Conservation (phyloP, 2,329 filamentous ascomycete species). For the Colletotrichum godetiae region DNA sequence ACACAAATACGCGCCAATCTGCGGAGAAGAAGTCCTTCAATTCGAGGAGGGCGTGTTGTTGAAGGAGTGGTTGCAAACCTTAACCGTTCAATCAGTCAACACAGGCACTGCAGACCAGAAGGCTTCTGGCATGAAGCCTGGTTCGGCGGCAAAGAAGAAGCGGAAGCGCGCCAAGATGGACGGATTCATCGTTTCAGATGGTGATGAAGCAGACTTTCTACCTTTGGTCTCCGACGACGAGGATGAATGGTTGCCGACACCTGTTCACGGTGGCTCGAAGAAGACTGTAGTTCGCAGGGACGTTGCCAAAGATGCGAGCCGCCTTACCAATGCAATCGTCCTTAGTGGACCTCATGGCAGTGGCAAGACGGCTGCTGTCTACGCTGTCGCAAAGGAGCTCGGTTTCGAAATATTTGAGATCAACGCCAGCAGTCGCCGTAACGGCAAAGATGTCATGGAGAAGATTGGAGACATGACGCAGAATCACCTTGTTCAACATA, state of each 20-base stretch:
- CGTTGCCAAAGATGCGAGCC: conserved; percentile 55
- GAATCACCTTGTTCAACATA: conserved; percentile 84
- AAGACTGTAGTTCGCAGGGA: conserved; percentile 66
- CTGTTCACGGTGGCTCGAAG: conserved; percentile 53
- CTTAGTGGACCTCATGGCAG: conserved; percentile 90
- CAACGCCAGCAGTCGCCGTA: conserved; percentile 84
- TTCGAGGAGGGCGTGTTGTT: conserved; percentile 75
- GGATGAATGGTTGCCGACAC: conserved; percentile 45
- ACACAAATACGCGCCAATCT: conserved; percentile 84
- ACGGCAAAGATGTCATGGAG: conserved; percentile 89
- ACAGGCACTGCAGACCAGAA: conserved; percentile 60
- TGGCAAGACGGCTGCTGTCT: conserved; percentile 93
- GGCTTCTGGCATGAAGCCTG: conserved; percentile 39
- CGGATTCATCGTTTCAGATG: conserved; percentile 82
- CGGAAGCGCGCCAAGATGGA: conserved; percentile 81
- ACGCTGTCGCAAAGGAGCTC: conserved; percentile 91
- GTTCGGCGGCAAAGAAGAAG: conserved; percentile 64
- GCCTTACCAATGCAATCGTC: conserved; percentile 80
- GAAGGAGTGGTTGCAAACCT: conserved; percentile 81
- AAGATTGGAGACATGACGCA: conserved; percentile 96
- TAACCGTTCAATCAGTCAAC: conserved; percentile 82
- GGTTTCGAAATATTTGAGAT: conserved; percentile 97
- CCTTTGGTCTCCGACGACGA: conserved; percentile 74
- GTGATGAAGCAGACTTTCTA: conserved; percentile 78
- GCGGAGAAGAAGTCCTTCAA: conserved; percentile 80